These are phyloP conservation scores for Funneliformis mosseae DNA, from an alignment of 192 early-diverging fungal species.

Conservation along the genomic window DNA sequence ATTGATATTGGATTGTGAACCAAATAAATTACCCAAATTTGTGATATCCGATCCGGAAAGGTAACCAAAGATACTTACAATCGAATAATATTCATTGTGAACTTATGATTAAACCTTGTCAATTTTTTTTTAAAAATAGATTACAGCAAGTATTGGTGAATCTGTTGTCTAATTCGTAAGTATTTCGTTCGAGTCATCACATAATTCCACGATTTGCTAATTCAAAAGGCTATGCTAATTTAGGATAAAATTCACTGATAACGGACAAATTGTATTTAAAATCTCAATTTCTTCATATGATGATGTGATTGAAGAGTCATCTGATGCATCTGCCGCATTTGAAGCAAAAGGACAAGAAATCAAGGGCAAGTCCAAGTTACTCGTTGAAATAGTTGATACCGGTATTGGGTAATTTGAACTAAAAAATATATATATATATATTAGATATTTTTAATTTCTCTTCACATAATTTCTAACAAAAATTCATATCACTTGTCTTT, in stretches of 20 bases:
- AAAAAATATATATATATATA: background rate
- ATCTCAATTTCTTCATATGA: conserved; percentile 13
- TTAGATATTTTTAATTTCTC: background rate
- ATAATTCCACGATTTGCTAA: background rate
- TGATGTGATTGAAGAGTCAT: background rate
- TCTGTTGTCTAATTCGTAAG: conserved; percentile 52
- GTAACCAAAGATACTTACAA: background rate
- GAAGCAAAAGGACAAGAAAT: background rate
- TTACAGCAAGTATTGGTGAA: conserved; percentile 51
- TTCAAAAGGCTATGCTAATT: background rate
- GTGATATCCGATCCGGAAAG: conserved; percentile 34
- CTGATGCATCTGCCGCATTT: no score
- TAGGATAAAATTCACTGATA: conserved; percentile 53
- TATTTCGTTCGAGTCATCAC: background rate
- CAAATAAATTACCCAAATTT: conserved; percentile 46
- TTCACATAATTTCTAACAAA: background rate
- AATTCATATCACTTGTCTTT: background rate
- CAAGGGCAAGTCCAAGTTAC: conserved; percentile 40
- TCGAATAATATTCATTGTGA: background rate
- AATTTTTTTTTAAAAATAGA: no score
- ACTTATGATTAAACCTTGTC: no score
- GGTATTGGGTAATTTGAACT: conserved; percentile 58
- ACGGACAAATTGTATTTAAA: conserved; percentile 34
- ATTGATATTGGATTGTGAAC: conserved; percentile 47
- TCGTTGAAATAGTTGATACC: conserved; percentile 66